A percentile compares a stretch with the other conserved stretches of the same genome.
These are phyloP conservation scores for Phytophthora sp. DNA, from an alignment of 352 stramenopile genomes.

Conservation along the genomic window DNA sequence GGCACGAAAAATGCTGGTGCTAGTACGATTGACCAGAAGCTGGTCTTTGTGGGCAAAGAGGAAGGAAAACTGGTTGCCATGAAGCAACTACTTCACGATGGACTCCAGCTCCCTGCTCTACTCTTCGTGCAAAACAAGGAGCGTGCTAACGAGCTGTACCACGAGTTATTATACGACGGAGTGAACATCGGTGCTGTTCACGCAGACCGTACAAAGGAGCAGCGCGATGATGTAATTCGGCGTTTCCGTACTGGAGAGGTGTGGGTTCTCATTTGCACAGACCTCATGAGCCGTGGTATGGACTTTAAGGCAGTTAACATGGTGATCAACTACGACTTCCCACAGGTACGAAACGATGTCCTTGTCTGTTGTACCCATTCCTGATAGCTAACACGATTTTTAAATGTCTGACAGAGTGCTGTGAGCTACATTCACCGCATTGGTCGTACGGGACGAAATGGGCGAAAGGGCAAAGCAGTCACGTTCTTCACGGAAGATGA, in stretches of 20 bases:
- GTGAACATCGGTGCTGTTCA: slow-evolving; percentile 99
- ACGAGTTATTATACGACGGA: slow-evolving; percentile 98
- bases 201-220: slow-evolving; percentile 92
- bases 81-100: slow-evolving; percentile 91
- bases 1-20: slow-evolving; percentile 91
- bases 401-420: slow-evolving; percentile 52
- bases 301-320: slow-evolving; percentile 99
- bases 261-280: slow-evolving; percentile 99
- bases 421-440: slow-evolving; percentile 98
- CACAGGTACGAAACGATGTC: slow-evolving; percentile 60
- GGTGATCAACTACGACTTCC: slow-evolving; percentile 99
- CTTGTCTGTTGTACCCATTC: not conserved
- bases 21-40: slow-evolving; percentile 91
- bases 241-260: slow-evolving; percentile 97
- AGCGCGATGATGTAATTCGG: slow-evolving; percentile 94
- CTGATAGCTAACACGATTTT: not conserved
- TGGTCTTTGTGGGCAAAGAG: slow-evolving; percentile 99
- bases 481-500: slow-evolving; percentile 98
- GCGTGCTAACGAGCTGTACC: slow-evolving; percentile 96
- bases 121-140: slow-evolving; percentile 99
- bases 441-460: slow-evolving; percentile 94
- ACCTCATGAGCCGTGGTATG: slow-evolving; percentile 98
- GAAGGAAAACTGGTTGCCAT: slow-evolving; percentile 99
- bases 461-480: slow-evolving; percentile 93
- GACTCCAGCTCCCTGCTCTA: slow-evolving; percentile 95